phyloP scores from a whole-genome alignment of 306 rosid genomes.

The Acacia crassicarpa region DNA sequence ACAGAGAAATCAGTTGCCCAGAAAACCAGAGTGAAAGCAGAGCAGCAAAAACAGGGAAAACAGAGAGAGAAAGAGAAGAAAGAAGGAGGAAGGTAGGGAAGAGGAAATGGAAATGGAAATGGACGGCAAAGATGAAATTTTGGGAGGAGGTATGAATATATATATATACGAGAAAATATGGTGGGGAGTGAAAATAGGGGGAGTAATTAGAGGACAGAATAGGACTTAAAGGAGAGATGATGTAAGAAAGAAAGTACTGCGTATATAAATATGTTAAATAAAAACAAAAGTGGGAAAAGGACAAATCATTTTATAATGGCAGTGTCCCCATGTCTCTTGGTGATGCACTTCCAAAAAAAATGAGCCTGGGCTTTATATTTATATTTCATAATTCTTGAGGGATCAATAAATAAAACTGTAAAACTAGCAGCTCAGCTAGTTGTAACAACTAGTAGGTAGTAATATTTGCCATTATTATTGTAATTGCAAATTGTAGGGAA shows the following conservation, averaged over 20 bases:
- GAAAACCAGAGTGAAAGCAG: constrained; percentile 21
- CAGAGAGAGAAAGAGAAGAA: too few relatives aligned
- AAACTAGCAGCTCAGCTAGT: background rate
- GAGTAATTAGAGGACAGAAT: constrained; percentile 30
- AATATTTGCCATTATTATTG: background rate
- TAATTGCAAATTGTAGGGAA: background rate
- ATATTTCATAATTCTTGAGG: background rate
- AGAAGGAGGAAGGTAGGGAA: background rate
- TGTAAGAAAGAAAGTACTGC: constrained; percentile 33
- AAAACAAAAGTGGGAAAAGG: constrained; percentile 70
- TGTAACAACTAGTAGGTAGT: too few relatives aligned
- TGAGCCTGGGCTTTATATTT: background rate
- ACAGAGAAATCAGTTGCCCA: background rate
- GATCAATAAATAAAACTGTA: background rate
- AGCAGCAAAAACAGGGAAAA: background rate
- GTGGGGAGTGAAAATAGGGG: constrained; percentile 33
- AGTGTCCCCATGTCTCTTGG: constrained; percentile 50
- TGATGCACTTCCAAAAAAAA: constrained; percentile 27
- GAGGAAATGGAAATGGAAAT: background rate
- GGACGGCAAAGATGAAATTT: constrained; percentile 12
- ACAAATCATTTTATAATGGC: constrained; percentile 56
- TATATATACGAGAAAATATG: background rate
- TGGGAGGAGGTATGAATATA: constrained; percentile 24
- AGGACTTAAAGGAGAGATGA: constrained; percentile 33
- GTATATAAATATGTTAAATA: background rate